Base-by-base conservation (phyloP, 2,329 filamentous ascomycete genomes). In the Parafenestella ontariensis region DNA sequence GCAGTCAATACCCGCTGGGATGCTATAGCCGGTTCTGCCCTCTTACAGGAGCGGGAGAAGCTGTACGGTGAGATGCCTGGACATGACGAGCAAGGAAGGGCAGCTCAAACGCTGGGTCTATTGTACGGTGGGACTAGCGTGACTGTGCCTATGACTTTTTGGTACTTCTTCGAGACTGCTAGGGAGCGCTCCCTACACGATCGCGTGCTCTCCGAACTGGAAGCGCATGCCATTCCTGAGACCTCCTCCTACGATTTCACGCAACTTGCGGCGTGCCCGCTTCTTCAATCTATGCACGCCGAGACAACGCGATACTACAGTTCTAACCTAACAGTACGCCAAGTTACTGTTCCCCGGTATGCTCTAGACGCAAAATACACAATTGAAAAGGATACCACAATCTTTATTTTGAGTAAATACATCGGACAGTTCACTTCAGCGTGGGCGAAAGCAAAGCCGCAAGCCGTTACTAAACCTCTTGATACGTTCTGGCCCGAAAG, bases 41-140 rank as follows among this genome's bases (percentile, higher is more conserved):
- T 66, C 0, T 43, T 63, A 6, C 63, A 66, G 47, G 57, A 65
- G 3, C 57, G 63, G 10, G 56, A 66, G 20, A 10, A 50, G 17
- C 43, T 63, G 3, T 66, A 62, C 24, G 18, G 52, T 3, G 18
- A 56, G 10, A 47, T 60, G 18, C 52, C 59, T 1, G 61, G 55
- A 17, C 59, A 61, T 18, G 55, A 48, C 4, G 40, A 47, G 1
- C 49, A 63, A 1, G 63, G 36, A 1, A 36, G 63, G 3, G 58
- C 56, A 5, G 40, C 63, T 6, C 61, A 66, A 31, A 57, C 52
- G 1, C 54, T 66, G 5, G 61, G 54, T 1, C 24, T 66, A 1
- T 36, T 66, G 8, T 66, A 62, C 34, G 61, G 40, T 1, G 52
- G 54, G 18, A 66, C 59, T 6, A 58, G 59, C 29, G 34, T 66